phyloP scores from a whole-genome alignment of 495 filamentous ascomycete species.

The Aspergillus kassunensis region DNA sequence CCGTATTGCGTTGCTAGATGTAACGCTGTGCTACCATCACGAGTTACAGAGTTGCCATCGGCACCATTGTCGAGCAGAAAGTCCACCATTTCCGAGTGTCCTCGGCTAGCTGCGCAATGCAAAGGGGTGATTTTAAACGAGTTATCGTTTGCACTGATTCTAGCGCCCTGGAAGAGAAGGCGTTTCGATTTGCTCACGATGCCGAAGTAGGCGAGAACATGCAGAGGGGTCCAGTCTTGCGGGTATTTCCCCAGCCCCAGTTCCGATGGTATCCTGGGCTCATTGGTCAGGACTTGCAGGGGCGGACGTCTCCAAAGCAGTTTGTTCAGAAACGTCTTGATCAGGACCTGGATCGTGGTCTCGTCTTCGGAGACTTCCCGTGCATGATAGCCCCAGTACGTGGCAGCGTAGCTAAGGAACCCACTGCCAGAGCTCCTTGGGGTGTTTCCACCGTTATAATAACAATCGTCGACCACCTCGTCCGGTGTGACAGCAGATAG shows the following conservation, averaged over 20 bases:
- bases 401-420: conserved; percentile 26
- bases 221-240: conserved; percentile 28
- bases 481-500: conserved; percentile 25
- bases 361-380: conserved; percentile 28
- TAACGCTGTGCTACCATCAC: conserved; percentile 26
- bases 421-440: conserved; percentile 9
- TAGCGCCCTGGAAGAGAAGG: conserved; percentile 26
- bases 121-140: conserved; percentile 20
- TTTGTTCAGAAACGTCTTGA: conserved; percentile 33
- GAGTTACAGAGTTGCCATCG: conserved; percentile 20
- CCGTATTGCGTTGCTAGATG: conserved; percentile 27
- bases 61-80: conserved; percentile 29
- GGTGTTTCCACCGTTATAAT: conserved; percentile 11
- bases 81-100: conserved; percentile 37
- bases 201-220: conserved; percentile 29
- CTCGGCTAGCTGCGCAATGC: conserved; percentile 35
- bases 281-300: conserved; percentile 5
- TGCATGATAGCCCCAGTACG: conserved; percentile 32
- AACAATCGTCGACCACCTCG: conserved; percentile 36
- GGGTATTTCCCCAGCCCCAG: conserved; percentile 28
- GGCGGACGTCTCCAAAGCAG: conserved; percentile 32
- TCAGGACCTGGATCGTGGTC: conserved; percentile 29
- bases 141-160: conserved; percentile 26
- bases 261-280: conserved; percentile 15
- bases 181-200: conserved; percentile 24